Evolutionary conservation across 208 protist genomes (phyloP), one percentile per base, ranked within the genome.

Genomic region (Trypanosoma vivax): DNA sequence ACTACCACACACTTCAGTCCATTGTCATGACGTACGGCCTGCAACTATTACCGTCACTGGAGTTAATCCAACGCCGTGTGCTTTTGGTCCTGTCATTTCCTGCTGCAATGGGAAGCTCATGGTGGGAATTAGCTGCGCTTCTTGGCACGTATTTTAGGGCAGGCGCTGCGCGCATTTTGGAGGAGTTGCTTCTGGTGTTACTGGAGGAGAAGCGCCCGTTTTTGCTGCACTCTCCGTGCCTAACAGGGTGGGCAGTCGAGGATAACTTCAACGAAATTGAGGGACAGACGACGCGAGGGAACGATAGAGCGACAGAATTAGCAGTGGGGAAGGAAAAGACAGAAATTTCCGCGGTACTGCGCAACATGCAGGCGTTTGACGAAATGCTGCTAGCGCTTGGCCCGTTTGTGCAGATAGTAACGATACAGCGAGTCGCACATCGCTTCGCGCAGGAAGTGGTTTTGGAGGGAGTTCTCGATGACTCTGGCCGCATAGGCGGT

Each of bases 391-490:
- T 65, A 43, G 69, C 76, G 3, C 27, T 60, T 16, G 80, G 76
- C 3, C 63, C 37, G 14, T 75, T 72, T 57, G 34, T 88, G 39
- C 45, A 54, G 19, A 3, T 61, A 13, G 33, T 51, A 2, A 62
- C 63, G 49, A 73, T 88, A 45, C 73, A 76, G 53, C 73, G 65
- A n/a, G 34, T 62, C 6, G 64, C 65, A 23, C 52, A 80, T 34
- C 76, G 80, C 14, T 77, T 77, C 47, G 48, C 61, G 4, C 46
- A 73, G 54, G 80, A 88, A 50, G 70, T 88, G 19, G 46, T 88
- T 16, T 50, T 73, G 13, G 42, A 52, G 5, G 80, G 76, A 18
- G 50, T 88, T 23, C 63, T 88, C 27, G 33, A 55, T 37, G 24
- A 30, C 49, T 5, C 7, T 25, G 19, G 21, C 35, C 21, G 18